Percentiles rank a stretch among this genome's conserved stretches.
phyloP scores from a whole-genome alignment of 345 rosid genomes.

The Citrus inodora region DNA sequence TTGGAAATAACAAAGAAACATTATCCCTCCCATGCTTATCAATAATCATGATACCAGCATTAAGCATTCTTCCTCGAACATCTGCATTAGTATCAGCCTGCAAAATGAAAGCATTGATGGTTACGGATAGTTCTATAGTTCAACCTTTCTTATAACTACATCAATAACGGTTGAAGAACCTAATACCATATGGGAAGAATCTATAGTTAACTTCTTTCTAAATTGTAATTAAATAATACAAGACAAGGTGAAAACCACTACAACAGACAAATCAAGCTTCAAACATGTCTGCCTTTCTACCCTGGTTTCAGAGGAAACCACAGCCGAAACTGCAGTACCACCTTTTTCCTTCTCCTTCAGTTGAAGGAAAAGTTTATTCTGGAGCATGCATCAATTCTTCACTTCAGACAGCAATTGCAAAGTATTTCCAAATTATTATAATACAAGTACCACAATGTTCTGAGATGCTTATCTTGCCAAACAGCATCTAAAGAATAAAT shows the following conservation, averaged over 20 bases:
- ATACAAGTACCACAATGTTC: not conserved
- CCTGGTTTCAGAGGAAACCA: not conserved
- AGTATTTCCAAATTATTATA: not conserved
- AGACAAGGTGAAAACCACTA: not conserved
- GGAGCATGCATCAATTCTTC: not conserved
- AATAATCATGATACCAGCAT: slow-evolving; percentile 91
- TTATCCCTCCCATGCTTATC: slow-evolving; percentile 92
- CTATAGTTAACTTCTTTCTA: not conserved
- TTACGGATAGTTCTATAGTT: not conserved
- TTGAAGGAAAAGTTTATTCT: not conserved
- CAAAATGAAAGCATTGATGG: slow-evolving; percentile 17
- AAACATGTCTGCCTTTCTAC: not conserved
- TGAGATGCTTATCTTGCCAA: not conserved
- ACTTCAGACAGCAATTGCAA: not conserved
- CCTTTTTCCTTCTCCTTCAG: not conserved
- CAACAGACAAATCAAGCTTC: not conserved
- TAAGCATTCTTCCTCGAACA: slow-evolving; percentile 98
- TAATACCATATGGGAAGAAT: not conserved
- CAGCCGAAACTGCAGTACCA: not conserved
- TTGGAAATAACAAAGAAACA: slow-evolving; percentile 87
- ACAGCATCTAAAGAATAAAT: not conserved
- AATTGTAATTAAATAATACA: not conserved
- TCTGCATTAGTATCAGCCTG: slow-evolving; percentile 97
- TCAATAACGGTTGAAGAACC: not conserved
- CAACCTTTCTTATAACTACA: not conserved